Percentiles rank a stretch among this genome's conserved stretches.
Evolutionary conservation across 139 green algal species (phyloP).

Genomic region (Edaphochlamys debaryana): DNA sequence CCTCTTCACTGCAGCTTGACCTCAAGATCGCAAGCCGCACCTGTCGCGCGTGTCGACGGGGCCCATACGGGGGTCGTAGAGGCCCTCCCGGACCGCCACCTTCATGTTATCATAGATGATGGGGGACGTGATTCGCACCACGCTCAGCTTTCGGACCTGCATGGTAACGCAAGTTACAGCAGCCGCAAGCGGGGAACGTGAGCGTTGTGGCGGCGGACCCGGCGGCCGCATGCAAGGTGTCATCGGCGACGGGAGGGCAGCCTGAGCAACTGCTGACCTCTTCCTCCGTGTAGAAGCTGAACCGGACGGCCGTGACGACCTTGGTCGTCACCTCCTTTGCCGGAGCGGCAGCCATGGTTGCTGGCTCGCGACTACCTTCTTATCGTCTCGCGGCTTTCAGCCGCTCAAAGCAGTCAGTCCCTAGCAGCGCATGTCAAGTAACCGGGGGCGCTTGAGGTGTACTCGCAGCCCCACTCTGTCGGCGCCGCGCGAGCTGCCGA

Average conservation of each 20-base stretch:
- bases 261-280: conserved; percentile 87
- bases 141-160: conserved; percentile 86
- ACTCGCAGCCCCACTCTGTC: no score
- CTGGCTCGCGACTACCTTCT: no score
- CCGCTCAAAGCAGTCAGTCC: no score
- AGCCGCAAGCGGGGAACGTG: background rate
- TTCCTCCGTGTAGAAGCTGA: conserved; percentile 91
- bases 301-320: conserved; percentile 78
- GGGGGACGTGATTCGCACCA: conserved; percentile 85
- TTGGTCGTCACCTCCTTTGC: conserved; percentile 81
- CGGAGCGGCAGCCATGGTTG: conserved; percentile 55
- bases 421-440: no score
- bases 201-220: background rate
- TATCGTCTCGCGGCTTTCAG: no score
- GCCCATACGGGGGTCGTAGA: conserved; percentile 93
- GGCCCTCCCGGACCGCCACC: conserved; percentile 80
- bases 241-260: no score
- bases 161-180: no score
- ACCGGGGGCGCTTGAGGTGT: no score
- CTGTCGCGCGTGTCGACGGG: conserved; percentile 76
- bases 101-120: conserved; percentile 88
- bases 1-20: no score
- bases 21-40: no score
- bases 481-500: no score
- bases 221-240: no score